Evolutionary conservation across 192 early-diverging fungal species (phyloP), one percentile per base, ranked within the genome.

Genomic region (Geranomyces variabilis): DNA sequence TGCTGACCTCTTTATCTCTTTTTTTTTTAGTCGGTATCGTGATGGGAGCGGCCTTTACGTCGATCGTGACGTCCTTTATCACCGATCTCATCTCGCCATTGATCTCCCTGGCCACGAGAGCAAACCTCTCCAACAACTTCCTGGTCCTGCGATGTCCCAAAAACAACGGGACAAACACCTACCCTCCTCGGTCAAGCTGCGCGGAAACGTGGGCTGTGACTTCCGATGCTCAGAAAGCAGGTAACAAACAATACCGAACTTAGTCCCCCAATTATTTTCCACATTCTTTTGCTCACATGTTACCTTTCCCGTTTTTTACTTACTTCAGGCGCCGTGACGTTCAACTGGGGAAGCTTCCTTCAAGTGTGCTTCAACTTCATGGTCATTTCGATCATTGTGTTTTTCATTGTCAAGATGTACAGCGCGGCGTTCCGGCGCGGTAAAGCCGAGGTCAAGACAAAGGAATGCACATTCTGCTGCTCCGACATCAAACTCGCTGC

Each of bases 11-110:
- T n/a, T n/a, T n/a, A n/a, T n/a, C n/a, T n/a, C n/a, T n/a, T n/a
- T n/a, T n/a, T 47, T 47, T 90, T 49, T 87, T 87, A 53, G 84
- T 88, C 21, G 90, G 87, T 74, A 77, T 91, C 43, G 84, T 91
- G 57, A 88, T 91, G 63, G 90, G 88, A 69, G 77, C 46, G 41
- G 85, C 87, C 21, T 90, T 88, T 78, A 85, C 82, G 12, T 69
- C 67, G 30, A 81, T 82, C 60, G 80, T 86, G 69, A 83, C 62
- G 17, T 61, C 69, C 21, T 51, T 78, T 29, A 67, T 73, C 46
- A 21, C n/a, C n/a, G 71, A 64, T 22, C 13, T 63, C 36, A 24
- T 34, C 28, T 41, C 47, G 8, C 68, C 90, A 36, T 46, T 87
- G 47, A 82, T 91, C 65, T 80, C 81, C 34, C 63, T 91, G 33